Evolutionary conservation across 768 basidiomycete genomes (phyloP), one percentile per base, ranked within the genome.

Genomic region (Collybiopsis luxurians): DNA sequence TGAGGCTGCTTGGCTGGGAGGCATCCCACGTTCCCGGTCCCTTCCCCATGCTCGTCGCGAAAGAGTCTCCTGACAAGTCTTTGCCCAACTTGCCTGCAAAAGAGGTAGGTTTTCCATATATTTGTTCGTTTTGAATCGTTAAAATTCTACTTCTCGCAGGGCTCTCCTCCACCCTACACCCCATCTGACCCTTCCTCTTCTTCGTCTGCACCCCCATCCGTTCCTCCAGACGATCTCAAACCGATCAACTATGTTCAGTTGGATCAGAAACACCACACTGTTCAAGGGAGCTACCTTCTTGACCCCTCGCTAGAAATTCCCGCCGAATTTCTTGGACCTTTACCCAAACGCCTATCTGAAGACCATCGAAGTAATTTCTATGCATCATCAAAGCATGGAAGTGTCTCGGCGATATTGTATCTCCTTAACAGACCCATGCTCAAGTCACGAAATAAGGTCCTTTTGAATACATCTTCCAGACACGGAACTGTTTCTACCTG

Each of bases 221-320:
- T 51, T 2, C 23, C 7, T 21, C 50, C 50, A 51, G 36, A 24
- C 13, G 24, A 19, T 27, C 31, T 52, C 56, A 71, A 72, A 56
- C 67, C 75, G 0, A 65, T 63, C 57, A 75, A 77, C 57, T 73
- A 64, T 53, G 51, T 73, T 50, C 64, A 63, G 11, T 59, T 76
- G 10, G 62, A 63, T 21, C 69, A 68, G 30, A 50, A 28, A 4
- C 69, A 75, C 57, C 56, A 58, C 0, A 59, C 66, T 2, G 63
- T 78, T 28, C 71, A 67, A 57, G 76, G 72, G 10, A 58, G 59
- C 1, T 82, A 79, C 67, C 63, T 76, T 31, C 66, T 82, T 39
- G 75, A 82, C 56, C 75, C 81, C 1, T 58, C 65, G n/a, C 64
- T 81, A 19, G 28, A 50, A 11, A 70, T 82, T 44, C 80, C 81